These are phyloP conservation scores for Rosa rugosa DNA, from an alignment of 306 rosid species.

Conservation along the genomic window DNA sequence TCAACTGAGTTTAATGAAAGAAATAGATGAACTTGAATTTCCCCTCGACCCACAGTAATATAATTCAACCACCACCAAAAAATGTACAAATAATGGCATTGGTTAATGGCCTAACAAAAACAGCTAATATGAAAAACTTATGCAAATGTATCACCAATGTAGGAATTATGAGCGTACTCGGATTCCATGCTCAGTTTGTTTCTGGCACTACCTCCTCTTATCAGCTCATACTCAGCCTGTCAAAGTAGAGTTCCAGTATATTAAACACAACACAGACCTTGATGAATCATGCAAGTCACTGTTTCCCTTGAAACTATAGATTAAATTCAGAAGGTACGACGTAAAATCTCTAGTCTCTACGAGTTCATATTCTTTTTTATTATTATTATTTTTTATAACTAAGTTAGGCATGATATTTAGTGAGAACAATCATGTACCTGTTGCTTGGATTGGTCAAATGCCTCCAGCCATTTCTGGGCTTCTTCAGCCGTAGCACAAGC, in stretches of 20 bases:
- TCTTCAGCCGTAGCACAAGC: slow-evolving; percentile 78
- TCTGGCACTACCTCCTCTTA: slow-evolving; percentile 49
- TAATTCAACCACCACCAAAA: slow-evolving; percentile 3
- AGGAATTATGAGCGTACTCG: slow-evolving; percentile 58
- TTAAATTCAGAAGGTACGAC: neutral
- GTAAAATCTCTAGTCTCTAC: neutral
- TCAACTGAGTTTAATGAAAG: slow-evolving; percentile 19
- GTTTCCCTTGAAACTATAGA: neutral
- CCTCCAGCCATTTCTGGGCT: slow-evolving; percentile 81
- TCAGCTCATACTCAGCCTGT: slow-evolving; percentile 78
- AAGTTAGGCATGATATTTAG: slow-evolving; percentile 8
- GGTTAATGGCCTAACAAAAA: neutral
- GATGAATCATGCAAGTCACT: slow-evolving; percentile 19
- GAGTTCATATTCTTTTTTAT: too few relatives aligned
- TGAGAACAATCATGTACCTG: slow-evolving; percentile 47
- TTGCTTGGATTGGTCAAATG: slow-evolving; percentile 89
- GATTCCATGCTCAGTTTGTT: slow-evolving; percentile 61
- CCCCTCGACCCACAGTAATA: neutral
- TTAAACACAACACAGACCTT: slow-evolving; percentile 20
- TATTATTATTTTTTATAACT: neutral
- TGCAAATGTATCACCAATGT: slow-evolving; percentile 19
- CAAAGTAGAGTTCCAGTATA: slow-evolving; percentile 29
- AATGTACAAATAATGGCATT: slow-evolving; percentile 1
- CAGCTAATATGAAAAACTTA: slow-evolving; percentile 1
- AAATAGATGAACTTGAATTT: slow-evolving; percentile 6